phyloP scores from a whole-genome alignment of 2,329 filamentous ascomycete genomes.

The Intubia oerlemansii region DNA sequence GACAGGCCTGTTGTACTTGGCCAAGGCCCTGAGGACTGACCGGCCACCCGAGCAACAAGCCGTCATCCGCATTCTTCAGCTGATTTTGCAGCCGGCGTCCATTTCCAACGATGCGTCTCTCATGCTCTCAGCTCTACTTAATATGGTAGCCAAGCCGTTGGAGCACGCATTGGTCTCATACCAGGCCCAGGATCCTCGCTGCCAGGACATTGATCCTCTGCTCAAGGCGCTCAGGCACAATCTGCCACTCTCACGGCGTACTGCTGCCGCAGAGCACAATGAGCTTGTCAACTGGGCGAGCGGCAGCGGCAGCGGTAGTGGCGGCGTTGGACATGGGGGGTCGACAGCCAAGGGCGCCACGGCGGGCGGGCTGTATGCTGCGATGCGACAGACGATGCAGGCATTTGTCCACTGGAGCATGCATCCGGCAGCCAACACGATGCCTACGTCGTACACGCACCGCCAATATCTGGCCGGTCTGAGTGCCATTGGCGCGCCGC shows the following conservation, averaged over 20 bases:
- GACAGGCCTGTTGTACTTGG: constrained; percentile 49
- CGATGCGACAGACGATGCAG: constrained; percentile 39
- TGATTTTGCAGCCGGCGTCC: constrained; percentile 48
- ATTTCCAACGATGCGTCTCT: constrained; percentile 49
- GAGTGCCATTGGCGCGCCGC: constrained; percentile 38
- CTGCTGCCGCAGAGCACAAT: constrained; percentile 36
- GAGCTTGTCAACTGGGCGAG: constrained; percentile 47
- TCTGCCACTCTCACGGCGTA: constrained; percentile 36
- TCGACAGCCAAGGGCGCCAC: no score
- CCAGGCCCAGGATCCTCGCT: constrained; percentile 42
- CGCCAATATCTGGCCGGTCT: constrained; percentile 42
- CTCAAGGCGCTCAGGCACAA: constrained; percentile 40
- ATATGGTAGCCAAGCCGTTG: constrained; percentile 46
- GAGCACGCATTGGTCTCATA: constrained; percentile 45
- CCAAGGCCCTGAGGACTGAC: constrained; percentile 46
- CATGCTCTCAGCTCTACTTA: constrained; percentile 51
- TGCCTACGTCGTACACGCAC: constrained; percentile 49
- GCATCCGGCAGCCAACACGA: constrained; percentile 27
- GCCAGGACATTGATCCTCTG: constrained; percentile 48
- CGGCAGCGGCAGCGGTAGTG: neutral
- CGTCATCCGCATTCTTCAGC: constrained; percentile 48
- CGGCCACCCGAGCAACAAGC: constrained; percentile 41
- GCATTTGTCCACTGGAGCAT: constrained; percentile 46
- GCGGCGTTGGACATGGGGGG: constrained; percentile 20
- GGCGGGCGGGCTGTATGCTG: constrained; percentile 31